A percentile compares a stretch with the other conserved stretches of the same genome.
Conservation (phyloP, 768 basidiomycete genomes). For the Leccinum obscurum region DNA sequence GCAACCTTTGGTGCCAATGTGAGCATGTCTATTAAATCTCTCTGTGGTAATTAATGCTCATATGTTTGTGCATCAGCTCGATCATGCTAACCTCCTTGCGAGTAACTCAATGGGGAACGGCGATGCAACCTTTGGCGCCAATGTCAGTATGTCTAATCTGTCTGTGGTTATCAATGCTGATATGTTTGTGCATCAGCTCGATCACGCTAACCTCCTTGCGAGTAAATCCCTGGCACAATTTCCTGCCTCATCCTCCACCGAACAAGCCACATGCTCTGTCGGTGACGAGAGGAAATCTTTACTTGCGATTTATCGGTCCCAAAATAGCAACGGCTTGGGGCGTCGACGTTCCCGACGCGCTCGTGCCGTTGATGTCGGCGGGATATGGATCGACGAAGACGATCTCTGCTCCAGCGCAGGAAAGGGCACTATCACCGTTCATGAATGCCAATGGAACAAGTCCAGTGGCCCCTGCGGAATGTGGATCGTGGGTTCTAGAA, state of each 20-base stretch:
- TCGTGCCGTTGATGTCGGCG: neutral
- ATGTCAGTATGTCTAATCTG: neutral
- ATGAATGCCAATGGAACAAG: conserved; percentile 7
- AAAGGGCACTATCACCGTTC: neutral
- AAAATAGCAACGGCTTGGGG: neutral
- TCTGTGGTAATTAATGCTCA: too few relatives aligned
- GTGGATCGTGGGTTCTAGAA: neutral
- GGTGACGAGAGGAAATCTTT: neutral
- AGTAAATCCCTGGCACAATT: neutral
- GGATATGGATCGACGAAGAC: conserved; percentile 2
- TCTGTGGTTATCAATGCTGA: neutral
- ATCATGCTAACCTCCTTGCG: too few relatives aligned
- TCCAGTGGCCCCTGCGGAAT: conserved; percentile 2
- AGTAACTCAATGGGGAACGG: too few relatives aligned
- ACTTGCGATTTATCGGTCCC: neutral
- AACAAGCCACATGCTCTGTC: neutral
- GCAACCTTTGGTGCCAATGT: too few relatives aligned
- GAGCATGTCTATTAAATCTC: too few relatives aligned
- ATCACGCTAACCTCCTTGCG: neutral
- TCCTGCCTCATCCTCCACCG: neutral
- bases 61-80: too few relatives aligned
- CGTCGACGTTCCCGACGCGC: neutral
- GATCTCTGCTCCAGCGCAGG: neutral
- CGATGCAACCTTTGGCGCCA: neutral
- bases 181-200: neutral